Conservation (phyloP, 148 eudicot species). For the Suaeda aralocaspica region DNA sequence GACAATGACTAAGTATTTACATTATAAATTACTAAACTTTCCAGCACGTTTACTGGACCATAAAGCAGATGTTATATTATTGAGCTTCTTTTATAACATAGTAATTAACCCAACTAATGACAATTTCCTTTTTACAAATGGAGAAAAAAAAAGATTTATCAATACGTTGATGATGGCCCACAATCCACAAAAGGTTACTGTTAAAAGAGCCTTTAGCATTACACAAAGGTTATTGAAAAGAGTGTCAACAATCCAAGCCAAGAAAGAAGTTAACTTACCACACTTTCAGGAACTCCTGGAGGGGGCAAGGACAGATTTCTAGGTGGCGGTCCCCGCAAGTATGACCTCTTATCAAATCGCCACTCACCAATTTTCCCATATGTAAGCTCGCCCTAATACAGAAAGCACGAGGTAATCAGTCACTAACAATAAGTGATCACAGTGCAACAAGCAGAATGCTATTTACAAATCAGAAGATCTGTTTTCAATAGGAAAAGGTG, state of each 20-base stretch:
- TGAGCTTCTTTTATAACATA: neutral
- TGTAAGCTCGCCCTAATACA: constrained; percentile 75
- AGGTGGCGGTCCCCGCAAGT: constrained; percentile 84
- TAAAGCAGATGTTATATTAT: too few relatives aligned
- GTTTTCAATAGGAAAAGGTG: neutral
- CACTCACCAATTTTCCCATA: constrained; percentile 94
- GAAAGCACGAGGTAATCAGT: constrained; percentile 13
- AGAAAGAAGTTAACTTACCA: constrained; percentile 49
- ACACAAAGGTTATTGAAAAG: neutral
- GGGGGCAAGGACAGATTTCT: constrained; percentile 77
- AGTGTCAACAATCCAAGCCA: neutral
- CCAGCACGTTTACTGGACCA: too few relatives aligned
- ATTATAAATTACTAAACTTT: too few relatives aligned
- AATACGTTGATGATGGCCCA: too few relatives aligned
- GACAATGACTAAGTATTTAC: too few relatives aligned
- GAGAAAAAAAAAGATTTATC: neutral
- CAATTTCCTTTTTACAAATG: neutral
- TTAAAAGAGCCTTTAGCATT: neutral
- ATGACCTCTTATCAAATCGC: constrained; percentile 89
- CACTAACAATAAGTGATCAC: constrained; percentile 4
- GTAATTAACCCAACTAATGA: neutral
- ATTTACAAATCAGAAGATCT: neutral
- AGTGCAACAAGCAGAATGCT: neutral
- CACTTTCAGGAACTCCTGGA: constrained; percentile 98
- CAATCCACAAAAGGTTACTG: neutral